Percentiles rank a stretch among this genome's conserved stretches.
These are phyloP conservation scores for Funneliformis mosseae DNA, from an alignment of 192 early-diverging fungal genomes.

Conservation along the genomic window DNA sequence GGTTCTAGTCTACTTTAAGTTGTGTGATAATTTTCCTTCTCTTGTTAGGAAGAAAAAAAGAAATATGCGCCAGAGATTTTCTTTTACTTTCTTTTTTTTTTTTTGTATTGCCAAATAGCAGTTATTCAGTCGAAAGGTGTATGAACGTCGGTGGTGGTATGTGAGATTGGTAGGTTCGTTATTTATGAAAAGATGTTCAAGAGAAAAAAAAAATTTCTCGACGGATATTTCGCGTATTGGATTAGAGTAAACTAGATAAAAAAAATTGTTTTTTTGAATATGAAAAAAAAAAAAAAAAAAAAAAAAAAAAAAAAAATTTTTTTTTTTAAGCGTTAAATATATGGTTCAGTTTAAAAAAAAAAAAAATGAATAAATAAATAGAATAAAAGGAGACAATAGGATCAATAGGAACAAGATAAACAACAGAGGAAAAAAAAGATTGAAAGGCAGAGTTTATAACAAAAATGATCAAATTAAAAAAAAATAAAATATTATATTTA, in stretches of 20 bases:
- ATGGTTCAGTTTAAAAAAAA: no score
- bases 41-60: no score
- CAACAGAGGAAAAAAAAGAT: no score
- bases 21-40: no score
- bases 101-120: no score
- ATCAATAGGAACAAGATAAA: neutral
- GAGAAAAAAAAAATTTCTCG: neutral
- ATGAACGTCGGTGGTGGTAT: neutral
- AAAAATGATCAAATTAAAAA: no score
- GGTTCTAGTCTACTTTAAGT: neutral
- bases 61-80: neutral
- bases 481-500: no score
- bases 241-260: neutral
- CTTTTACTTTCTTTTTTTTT: neutral
- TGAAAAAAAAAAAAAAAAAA: no score
- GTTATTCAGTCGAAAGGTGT: no score
- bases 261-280: neutral
- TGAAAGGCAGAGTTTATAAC: no score
- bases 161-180: neutral
- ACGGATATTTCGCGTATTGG: neutral
- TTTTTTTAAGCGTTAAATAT: neutral
- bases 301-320: neutral
- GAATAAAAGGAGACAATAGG: neutral
- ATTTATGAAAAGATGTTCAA: neutral
- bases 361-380: no score